Base-by-base conservation (phyloP, 2,329 filamentous ascomycete species). In the Drechslerella dactyloides region DNA sequence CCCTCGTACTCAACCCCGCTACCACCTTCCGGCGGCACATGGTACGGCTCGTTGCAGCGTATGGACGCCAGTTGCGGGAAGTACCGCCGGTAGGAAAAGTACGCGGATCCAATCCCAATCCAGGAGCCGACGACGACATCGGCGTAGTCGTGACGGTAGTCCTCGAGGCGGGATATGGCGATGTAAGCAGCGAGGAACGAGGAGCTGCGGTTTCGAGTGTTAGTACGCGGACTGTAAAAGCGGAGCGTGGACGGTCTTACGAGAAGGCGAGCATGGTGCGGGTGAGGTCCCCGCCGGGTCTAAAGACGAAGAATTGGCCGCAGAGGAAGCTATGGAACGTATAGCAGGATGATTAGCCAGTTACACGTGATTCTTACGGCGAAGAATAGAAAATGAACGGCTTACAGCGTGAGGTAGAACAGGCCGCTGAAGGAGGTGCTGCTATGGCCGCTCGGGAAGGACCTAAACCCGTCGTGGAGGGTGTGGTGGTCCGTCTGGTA, bases 381-480 rank as follows among this genome's bases (percentile, higher is more conserved):
- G 85, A 87, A 74, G 93, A 87, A 21, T 13, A 19, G 15, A 27
- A 21, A 15, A 4, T 2, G n/a, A n/a, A n/a, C n/a, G 15, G 4
- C 46, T 7, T 51, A 91, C 24, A 90, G 80, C 21, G 86, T 84
- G 17, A 92, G 80, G 77, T 90, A 94, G 1, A 90, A 90, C 8
- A 96, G 82, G 0, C 91, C 91, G 2, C 87, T 85, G 78, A 94
- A 96, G 0, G 89, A 84, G 78, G 93, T 93, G 69, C 87, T 90
- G 11, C 86, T 88, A 79, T 96, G 91, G 0, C 91, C 91, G 1
- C 87, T 90, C 0, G 91, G 91, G 76, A 94, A 96, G 21, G 87
- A 90, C 46, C 91, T 86, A 88, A 90, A 93, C 15, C 90, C 91
- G 76, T 96, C 91, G 74, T 94, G 89, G 2, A 96, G 83, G 1